Evolutionary conservation across 495 filamentous ascomycete genomes (phyloP), one percentile per base, ranked within the genome.

Genomic region (Trichoderma gamsii): DNA sequence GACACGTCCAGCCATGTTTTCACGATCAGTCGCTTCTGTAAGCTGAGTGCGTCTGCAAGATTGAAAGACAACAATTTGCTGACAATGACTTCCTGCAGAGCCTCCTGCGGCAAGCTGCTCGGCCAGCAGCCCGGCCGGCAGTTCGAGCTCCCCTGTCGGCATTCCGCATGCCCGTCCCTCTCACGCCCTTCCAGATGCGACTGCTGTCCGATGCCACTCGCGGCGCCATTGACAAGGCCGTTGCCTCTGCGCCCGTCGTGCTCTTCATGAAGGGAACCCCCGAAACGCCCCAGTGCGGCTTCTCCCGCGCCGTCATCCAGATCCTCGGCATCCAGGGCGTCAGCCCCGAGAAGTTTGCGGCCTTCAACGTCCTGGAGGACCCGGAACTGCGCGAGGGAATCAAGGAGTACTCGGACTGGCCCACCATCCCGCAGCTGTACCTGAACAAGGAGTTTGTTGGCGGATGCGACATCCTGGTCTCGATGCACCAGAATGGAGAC

Each of bases 401-500:
- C 78, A 99, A 99, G 77, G 93, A 99, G 76, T 99, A 92, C 83
- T 96, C 92, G 5, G 94, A 97, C 74, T 99, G 95, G 95, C 95
- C 95, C 11, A 99, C 95, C 27, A 98, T 99, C 76, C 95, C 95
- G 1, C 95, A 98, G 76, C 84, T 99, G 41, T 99, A 98, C 78
- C 82, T 99, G 64, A 85, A 95, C 65, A 94, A 94, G 78, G 92
- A 98, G 76, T 99, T 99, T 74, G 84, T 99, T 68, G 96, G 95
- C 67, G 95, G 95, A 2, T 98, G 95, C 76, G 96, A 99, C 80
- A 99, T 99, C 68, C 76, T 99, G 73, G 89, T 98, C 80, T 90
- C 89, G 9, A 98, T 98, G 95, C 95, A 98, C 81, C 92, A 97
- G 80, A 96, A 91, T 76, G 95, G 95, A 35, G 92, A 95, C 72